Evolutionary conservation across 2,329 filamentous ascomycete species (phyloP).

Genomic region (Nemania sp.): DNA sequence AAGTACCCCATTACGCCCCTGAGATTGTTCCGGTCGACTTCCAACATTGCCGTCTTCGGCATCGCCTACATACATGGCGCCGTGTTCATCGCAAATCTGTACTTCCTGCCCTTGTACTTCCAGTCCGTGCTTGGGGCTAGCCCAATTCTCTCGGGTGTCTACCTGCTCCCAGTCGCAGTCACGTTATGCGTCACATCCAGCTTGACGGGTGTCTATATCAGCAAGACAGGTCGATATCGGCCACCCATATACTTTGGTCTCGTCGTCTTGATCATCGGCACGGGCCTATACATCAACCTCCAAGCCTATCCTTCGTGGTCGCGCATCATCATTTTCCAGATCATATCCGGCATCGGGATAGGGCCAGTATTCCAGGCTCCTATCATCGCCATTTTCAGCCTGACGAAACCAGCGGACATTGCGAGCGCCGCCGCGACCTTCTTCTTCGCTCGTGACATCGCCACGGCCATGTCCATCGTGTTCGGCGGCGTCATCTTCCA

Average conservation of each 20-base stretch:
- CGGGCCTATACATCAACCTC: slow-evolving; percentile 61
- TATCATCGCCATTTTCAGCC: slow-evolving; percentile 59
- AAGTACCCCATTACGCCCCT: slow-evolving; percentile 72
- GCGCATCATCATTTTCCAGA: slow-evolving; percentile 58
- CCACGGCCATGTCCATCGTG: slow-evolving; percentile 61
- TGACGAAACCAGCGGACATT: slow-evolving; percentile 47
- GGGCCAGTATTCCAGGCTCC: slow-evolving; percentile 54
- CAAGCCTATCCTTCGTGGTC: slow-evolving; percentile 53
- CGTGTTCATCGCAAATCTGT: slow-evolving; percentile 67
- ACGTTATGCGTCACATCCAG: slow-evolving; percentile 52
- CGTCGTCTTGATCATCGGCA: slow-evolving; percentile 61
- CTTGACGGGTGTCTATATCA: slow-evolving; percentile 41
- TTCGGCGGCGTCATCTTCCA: slow-evolving; percentile 57
- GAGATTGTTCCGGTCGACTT: slow-evolving; percentile 58
- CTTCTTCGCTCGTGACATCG: slow-evolving; percentile 62
- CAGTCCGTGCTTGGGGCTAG: slow-evolving; percentile 67
- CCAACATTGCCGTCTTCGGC: slow-evolving; percentile 61
- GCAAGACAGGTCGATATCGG: slow-evolving; percentile 59
- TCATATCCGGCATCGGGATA: slow-evolving; percentile 48
- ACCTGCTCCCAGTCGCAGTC: slow-evolving; percentile 65
- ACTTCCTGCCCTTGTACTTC: slow-evolving; percentile 75
- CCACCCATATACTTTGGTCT: slow-evolving; percentile 59
- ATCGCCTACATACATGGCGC: slow-evolving; percentile 53
- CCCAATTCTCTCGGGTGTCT: slow-evolving; percentile 63
- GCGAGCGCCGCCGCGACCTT: slow-evolving; percentile 67